Evolutionary conservation across 371 early-diverging fungal species (phyloP).

Genomic region (Mortierella sp.): DNA sequence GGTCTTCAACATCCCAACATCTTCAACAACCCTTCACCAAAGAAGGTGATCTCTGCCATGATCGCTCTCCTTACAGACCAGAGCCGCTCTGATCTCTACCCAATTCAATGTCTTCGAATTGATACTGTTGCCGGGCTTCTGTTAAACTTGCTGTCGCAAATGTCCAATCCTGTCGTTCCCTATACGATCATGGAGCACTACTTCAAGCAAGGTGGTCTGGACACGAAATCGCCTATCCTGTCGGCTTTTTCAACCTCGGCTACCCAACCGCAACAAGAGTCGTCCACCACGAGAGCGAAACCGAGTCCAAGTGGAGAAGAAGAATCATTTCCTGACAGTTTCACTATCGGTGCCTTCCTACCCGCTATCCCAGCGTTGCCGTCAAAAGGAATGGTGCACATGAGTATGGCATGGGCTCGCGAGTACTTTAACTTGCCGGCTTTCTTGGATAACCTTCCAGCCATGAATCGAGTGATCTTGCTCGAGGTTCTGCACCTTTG

Average conservation of each 20-base stretch:
- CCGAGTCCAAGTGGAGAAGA: too few species aligned
- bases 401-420: slow-evolving; percentile 31
- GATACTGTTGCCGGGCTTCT: slow-evolving; percentile 47
- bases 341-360: slow-evolving; percentile 3
- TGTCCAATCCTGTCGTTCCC: slow-evolving; percentile 52
- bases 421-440: slow-evolving; percentile 34
- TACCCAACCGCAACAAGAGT: not conserved
- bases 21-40: slow-evolving; percentile 45
- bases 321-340: not conserved
- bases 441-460: slow-evolving; percentile 30
- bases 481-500: slow-evolving; percentile 48
- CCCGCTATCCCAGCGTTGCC: slow-evolving; percentile 25
- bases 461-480: slow-evolving; percentile 42
- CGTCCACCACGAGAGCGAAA: not conserved
- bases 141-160: slow-evolving; percentile 42
- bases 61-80: slow-evolving; percentile 43
- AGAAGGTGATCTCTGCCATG: slow-evolving; percentile 49
- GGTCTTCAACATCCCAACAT: slow-evolving; percentile 37
- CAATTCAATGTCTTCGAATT: slow-evolving; percentile 43
- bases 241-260: not conserved
- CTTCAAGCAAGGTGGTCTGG: slow-evolving; percentile 15
- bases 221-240: not conserved
- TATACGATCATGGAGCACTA: slow-evolving; percentile 44
- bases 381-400: not conserved
- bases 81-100: slow-evolving; percentile 28